Percentiles rank a stretch among this genome's conserved stretches.
These are phyloP conservation scores for Plasmodium vinckei DNA, from an alignment of 169 alveolate genomes.

Conservation along the genomic window DNA sequence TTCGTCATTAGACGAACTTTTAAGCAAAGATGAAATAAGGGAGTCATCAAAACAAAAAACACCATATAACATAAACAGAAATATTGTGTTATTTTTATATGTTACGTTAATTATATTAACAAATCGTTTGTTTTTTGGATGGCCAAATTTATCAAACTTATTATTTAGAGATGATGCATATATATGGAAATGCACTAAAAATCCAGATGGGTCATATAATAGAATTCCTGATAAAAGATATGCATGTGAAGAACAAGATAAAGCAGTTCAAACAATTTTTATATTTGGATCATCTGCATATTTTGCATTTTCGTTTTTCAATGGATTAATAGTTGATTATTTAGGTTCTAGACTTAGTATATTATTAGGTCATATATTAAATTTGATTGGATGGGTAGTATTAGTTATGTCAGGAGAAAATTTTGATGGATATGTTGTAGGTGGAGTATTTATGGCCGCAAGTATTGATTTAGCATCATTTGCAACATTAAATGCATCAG, in stretches of 20 bases:
- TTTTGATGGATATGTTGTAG: constrained; percentile 76
- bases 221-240: constrained; percentile 25
- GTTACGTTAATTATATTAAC: constrained; percentile 33
- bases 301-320: constrained; percentile 77
- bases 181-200: constrained; percentile 75
- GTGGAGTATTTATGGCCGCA: constrained; percentile 75
- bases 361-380: constrained; percentile 74
- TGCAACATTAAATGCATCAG: constrained; percentile 76
- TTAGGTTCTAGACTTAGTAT: constrained; percentile 78
- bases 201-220: constrained; percentile 20
- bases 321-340: constrained; percentile 71
- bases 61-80: constrained; percentile 50
- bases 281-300: constrained; percentile 69
- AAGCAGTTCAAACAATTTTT: constrained; percentile 75
- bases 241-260: constrained; percentile 75
- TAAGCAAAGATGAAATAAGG: constrained; percentile 40
- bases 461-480: constrained; percentile 78
- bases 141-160: constrained; percentile 77
- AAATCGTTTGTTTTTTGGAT: constrained; percentile 73
- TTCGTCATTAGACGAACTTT: constrained; percentile 20
- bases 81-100: constrained; percentile 31
- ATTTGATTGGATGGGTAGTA: constrained; percentile 75
- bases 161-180: constrained; percentile 78
- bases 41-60: constrained; percentile 64
- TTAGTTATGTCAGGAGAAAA: constrained; percentile 65